Evolutionary conservation across 768 basidiomycete species (phyloP), one percentile per base, ranked within the genome.

Genomic region (Kwoniella bestiolae): DNA sequence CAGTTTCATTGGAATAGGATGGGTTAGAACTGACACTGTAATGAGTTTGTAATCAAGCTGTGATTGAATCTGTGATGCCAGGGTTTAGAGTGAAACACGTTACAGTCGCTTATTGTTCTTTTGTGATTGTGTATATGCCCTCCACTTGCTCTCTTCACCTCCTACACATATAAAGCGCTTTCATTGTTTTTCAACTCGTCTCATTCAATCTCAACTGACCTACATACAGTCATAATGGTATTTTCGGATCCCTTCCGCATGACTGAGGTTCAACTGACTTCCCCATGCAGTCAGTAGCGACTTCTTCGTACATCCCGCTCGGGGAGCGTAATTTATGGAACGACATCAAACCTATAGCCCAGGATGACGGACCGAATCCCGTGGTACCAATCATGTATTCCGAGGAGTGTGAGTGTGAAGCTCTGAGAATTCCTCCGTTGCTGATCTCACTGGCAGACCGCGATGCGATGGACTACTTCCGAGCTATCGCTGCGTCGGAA

Each of bases 371-470:
- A 3, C 86, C 86, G 32, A 86, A 86, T 65, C 90, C 93, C 1
- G 84, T 98, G 45, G 94, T 92, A 0, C 91, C 92, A 2, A 98
- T 99, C 80, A 88, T 94, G 77, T 99, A 99, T 76, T 87, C 87
- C 3, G 84, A 84, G 41, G 89, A 93, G 84, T 99, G 95, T 94
- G 61, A 76, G 91, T 85, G 46, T 21, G 50, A 67, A 31, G 53
- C 38, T 28, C 53, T 9, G 21, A 25, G 1, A 44, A 16, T n/a
- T 18, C 50, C 63, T 28, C 23, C 28, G 16, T 44, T n/a, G 28
- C 60, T 41, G 32, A 45, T 28, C 7, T 21, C 44, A 32, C 1
- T 26, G 23, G 5, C 70, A 97, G 94, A 98, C 83, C 90, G 89
- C 69, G 93, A 95, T 82, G 92, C 91, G 1, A 94, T 94, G 61